phyloP scores from a whole-genome alignment of 345 rosid genomes.

The Murraya paniculata region DNA sequence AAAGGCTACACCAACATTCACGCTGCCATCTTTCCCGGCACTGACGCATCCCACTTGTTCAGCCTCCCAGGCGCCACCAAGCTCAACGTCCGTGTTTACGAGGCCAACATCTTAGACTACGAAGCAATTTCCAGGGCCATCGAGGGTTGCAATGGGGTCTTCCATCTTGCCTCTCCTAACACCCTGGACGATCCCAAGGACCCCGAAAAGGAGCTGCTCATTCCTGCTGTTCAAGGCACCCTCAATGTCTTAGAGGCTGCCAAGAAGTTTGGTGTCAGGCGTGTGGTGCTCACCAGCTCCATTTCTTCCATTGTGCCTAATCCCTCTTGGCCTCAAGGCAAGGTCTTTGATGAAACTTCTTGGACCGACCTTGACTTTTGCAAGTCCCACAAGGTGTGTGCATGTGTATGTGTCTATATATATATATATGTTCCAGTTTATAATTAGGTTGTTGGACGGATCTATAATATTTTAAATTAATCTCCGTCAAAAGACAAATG shows the following conservation, averaged over 20 bases:
- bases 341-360: conserved; percentile 60
- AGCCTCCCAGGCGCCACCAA: conserved; percentile 39
- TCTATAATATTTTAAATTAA: too few species aligned
- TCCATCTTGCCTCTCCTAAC: conserved; percentile 92
- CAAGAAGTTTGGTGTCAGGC: conserved; percentile 44
- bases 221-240: conserved; percentile 83
- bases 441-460: too few species aligned
- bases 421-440: too few species aligned
- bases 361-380: conserved; percentile 84
- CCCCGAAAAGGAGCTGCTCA: conserved; percentile 58
- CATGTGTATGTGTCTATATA: too few species aligned
- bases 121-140: conserved; percentile 52
- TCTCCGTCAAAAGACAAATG: too few species aligned
- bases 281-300: conserved; percentile 79
- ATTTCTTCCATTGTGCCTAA: conserved; percentile 80
- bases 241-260: conserved; percentile 67
- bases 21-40: conserved; percentile 61
- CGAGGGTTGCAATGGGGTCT: conserved; percentile 67
- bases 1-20: conserved; percentile 59
- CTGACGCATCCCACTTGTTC: conserved; percentile 55
- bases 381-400: conserved; percentile 47
- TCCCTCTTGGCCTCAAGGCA: conserved; percentile 51
- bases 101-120: conserved; percentile 64
- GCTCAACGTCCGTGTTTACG: conserved; percentile 31
- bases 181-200: conserved; percentile 56